Percentiles rank a stretch among this genome's conserved stretches.
These are phyloP conservation scores for Heliosperma pusillum DNA, from an alignment of 148 eudicot genomes.

Conservation along the genomic window DNA sequence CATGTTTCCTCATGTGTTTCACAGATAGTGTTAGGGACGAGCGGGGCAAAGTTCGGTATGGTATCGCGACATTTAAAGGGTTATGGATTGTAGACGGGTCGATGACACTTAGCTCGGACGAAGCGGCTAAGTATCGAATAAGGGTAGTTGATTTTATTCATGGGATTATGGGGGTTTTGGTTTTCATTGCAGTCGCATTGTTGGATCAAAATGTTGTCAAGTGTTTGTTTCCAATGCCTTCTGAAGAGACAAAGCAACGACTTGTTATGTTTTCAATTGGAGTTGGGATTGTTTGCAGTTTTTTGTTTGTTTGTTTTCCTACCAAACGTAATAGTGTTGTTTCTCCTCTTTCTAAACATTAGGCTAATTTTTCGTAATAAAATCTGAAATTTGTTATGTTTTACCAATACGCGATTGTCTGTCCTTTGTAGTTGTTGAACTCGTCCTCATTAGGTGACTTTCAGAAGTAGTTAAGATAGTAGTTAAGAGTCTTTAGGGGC, in stretches of 20 bases:
- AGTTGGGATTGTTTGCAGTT: conserved; percentile 57
- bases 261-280: conserved; percentile 47
- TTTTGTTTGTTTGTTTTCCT: conserved; percentile 62
- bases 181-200: conserved; percentile 49
- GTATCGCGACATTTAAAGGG: conserved; percentile 58
- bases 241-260: conserved; percentile 39
- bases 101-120: conserved; percentile 21
- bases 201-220: conserved; percentile 60
- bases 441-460: too few relatives aligned
- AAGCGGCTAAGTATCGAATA: conserved; percentile 41
- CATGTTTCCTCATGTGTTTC: conserved; percentile 57
- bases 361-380: neutral
- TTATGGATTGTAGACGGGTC: conserved; percentile 61
- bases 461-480: too few relatives aligned
- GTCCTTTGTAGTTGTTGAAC: too few relatives aligned
- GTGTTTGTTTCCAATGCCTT: conserved; percentile 62
- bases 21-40: conserved; percentile 60
- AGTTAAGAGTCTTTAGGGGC: too few relatives aligned
- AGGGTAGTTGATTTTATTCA: conserved; percentile 58
- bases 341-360: conserved; percentile 47
- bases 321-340: conserved; percentile 60
- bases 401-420: too few relatives aligned
- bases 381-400: neutral
- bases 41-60: conserved; percentile 70
- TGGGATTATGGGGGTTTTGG: conserved; percentile 45